Base-by-base conservation (phyloP, 106 monocot species). In the Dendrobium chrysotoxum region DNA sequence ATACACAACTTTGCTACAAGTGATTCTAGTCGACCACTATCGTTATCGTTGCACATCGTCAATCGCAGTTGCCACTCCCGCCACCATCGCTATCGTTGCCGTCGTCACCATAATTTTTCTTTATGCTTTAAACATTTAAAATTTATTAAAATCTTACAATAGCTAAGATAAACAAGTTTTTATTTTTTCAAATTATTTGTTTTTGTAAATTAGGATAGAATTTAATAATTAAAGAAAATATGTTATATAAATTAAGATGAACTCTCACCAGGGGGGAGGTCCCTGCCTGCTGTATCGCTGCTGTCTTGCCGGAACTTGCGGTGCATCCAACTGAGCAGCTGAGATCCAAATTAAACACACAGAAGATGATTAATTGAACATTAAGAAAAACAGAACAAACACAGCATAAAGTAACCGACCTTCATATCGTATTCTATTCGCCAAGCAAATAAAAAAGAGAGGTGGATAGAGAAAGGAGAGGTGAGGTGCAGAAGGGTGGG, bases 271-370 rank as follows among this genome's bases (percentile, higher is more conserved):
- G 7, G 31, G 31, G 30, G 2, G 28, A 71, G 28, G 15, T 71
- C 31, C 12, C 31, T 71, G 31, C 15, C 11, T 3, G 71, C 11
- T 3, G 71, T n/a, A 71, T 71, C 71, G 31, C 31, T 13, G 15
- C 5, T 30, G 31, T 35, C 35, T 31, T 71, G 71, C 12, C 26
- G 13, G 20, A 71, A 71, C 71, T 38, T 71, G 71, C 71, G 71
- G 16, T 71, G 71, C 71, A 71, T 71, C 71, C 71, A 71, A 71
- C 31, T 13, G 15, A 71, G 71, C 30, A 71, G 71, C 71, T 71
- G 35, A 35, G 13, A 35, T 50, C 13, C 13, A 71, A 28, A 12
- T 15, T 15, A 15, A 71, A 31, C 35, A 13, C 2, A 50, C 0
- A 13, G 2, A 50, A 67, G 71, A n/a, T n/a, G 71, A 71, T 4